Percentiles rank a stretch among this genome's conserved stretches.
These are phyloP conservation scores for Anastatica hierochuntica DNA, from an alignment of 345 rosid species.

Conservation along the genomic window DNA sequence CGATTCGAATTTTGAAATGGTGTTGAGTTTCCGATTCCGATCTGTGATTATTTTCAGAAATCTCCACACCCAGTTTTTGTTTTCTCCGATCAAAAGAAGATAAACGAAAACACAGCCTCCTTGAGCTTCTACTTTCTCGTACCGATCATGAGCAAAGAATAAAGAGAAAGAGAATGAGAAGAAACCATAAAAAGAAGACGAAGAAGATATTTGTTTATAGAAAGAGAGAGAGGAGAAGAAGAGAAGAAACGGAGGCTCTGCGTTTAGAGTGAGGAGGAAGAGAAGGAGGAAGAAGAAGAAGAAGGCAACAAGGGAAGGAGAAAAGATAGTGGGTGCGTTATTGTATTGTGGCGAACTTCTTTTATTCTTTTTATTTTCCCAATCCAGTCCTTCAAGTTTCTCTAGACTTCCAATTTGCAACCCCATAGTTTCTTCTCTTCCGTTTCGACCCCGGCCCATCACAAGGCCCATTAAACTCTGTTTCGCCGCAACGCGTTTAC, in stretches of 20 bases:
- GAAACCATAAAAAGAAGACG: not conserved
- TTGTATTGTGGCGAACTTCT: constrained; percentile 22
- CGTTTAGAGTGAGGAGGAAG: constrained; percentile 17
- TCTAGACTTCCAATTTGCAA: not conserved
- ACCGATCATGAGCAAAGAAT: not conserved
- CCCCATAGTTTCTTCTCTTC: not conserved
- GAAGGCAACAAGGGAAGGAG: constrained; percentile 2
- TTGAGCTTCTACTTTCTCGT: constrained; percentile 6
- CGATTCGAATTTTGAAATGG: constrained; percentile 7
- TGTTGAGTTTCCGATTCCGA: constrained; percentile 7
- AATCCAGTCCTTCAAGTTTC: not conserved
- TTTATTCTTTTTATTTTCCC: constrained; percentile 13
- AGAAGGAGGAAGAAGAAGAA: constrained; percentile 9
- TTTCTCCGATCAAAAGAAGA: not conserved
- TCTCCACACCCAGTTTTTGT: not conserved
- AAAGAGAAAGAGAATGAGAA: not conserved
- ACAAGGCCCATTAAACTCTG: constrained; percentile 5
- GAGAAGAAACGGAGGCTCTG: constrained; percentile 19
- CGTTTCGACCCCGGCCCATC: not conserved
- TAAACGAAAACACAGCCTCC: not conserved
- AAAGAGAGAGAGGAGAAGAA: not conserved
- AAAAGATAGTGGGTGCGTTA: constrained; percentile 28
- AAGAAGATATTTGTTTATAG: not conserved
- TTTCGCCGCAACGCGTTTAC: no score
- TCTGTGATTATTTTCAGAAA: not conserved